Base-by-base conservation (phyloP, 2,329 filamentous ascomycete species). In the Pyrenophora tritici-repentis region DNA sequence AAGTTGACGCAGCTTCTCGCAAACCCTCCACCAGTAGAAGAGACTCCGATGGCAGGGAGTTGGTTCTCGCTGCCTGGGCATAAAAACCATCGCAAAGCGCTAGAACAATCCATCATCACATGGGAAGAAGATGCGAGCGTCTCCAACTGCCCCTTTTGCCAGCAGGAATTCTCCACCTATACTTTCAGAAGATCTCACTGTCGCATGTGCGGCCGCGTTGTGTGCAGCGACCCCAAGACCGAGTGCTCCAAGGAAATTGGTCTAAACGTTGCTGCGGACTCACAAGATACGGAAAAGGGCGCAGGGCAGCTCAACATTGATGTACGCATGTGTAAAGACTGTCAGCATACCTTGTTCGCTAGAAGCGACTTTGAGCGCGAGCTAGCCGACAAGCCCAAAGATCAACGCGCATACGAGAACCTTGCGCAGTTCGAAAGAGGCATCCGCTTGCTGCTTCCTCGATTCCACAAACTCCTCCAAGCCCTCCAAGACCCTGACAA, bases 121-220 rank as follows among this genome's bases (percentile, higher is more conserved):
- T 99, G 94, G 94, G 90, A 99, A 73, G 92, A 97, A 44, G 94
- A 99, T 72, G 81, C 87, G 0, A 84, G 80, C 26, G 91, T 99
- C 5, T 56, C 80, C 2, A 86, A 86, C 58, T 99, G 94, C 68
- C 94, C 94, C 0, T 96, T 96, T 67, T 99, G 94, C 66, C 90
- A 96, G 68, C 94, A 99, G 66, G 91, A 96, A 49, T 99, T 99
- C 73, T 88, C 91, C 1, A 88, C 87, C 12, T 97, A 96, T 83
- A 89, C 91, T 1, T 96, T 97, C 67, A 85, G 94, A 64, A 81
- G 94, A 61, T 94, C 97, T 72, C 94, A 99, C 73, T 99, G 94
- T 74, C 85, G 94, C 47, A 87, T 96, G 74, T 99, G 94, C 66
- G 94, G 94, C 3, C 85, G 88, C 36, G 91, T 99, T 0, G 91